Evolutionary conservation across 2,329 filamentous ascomycete species (phyloP), one percentile per base, ranked within the genome.

Genomic region (Lomentospora prolificans): DNA sequence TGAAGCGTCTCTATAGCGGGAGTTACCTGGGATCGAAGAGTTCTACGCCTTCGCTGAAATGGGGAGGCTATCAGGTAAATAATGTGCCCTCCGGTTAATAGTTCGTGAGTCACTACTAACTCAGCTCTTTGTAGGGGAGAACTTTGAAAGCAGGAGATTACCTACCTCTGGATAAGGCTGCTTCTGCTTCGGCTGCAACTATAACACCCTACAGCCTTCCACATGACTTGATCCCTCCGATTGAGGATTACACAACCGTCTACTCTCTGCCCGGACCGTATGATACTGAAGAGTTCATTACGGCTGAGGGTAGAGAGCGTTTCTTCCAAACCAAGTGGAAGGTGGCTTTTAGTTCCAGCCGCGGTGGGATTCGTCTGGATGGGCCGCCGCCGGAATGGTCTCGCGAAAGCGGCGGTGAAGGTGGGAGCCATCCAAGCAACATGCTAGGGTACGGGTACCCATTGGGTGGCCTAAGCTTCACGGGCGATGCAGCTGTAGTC

Each of bases 351-450:
- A 85, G 85, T 57, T 76, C 79, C 1, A 79, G 77, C 10, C 71
- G 83, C 57, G 80, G 76, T 41, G 83, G 81, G 0, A 79, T 86
- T 25, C 74, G 82, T 5, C 70, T 86, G 0, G 66, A 81, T 1
- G 82, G 82, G 0, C 80, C 81, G 0, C 73, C 75, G 0, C 79
- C 80, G 0, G 73, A 76, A 59, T 86, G 79, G 77, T 78, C 80
- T 12, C 70, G 83, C 5, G 64, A 73, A 30, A 75, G 81, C 59
- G 83, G 82, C 9, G 83, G 82, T 0, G 81, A 84, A 58, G 83
- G 81, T 6, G 83, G 83, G 9, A 74, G 78, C 1, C 83, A 86
- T 64, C 83, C 83, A 0, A 76, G 72, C 31, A 83, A 84, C 58
- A 61, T 80, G 14, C 73, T 80, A 22, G 78, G 81, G 58, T 82